Base-by-base conservation (phyloP, 148 eudicot genomes). In the Linanthus parryae region DNA sequence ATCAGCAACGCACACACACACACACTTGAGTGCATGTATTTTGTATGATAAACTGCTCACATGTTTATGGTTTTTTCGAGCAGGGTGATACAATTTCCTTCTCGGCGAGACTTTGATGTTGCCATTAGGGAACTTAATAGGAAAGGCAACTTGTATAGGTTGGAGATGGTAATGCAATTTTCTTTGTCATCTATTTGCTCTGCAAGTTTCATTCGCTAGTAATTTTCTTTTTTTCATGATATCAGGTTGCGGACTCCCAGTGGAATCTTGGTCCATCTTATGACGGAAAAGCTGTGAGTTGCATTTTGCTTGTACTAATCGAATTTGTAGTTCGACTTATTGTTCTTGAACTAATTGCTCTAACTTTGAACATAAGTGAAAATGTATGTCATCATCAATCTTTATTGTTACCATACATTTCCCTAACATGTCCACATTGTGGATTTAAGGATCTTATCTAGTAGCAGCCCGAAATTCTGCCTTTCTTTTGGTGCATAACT, bases 211-310 rank as follows among this genome's bases (percentile, higher is more conserved):
- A 21, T 19, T 58, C 25, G 8, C 41, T 2, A 48, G 39, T 31
- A 59, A 17, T 60, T 45, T 11, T 46, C 41, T 17, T 11, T 51
- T 64, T 59, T 51, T 44, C 52, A 40, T 37, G 21, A 25, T 80
- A 31, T 34, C 77, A 88, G 96, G 55, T 48, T 64, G 77, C 73
- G 58, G 74, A 64, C 25, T 26, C 57, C 22, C 28, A 41, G 26
- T 88, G 96, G 96, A 82, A 78, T 63, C 2, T 0, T 28, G 3
- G 46, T 39, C 17, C 46, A 53, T 64, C 83, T 39, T 75, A 65
- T 61, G 58, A 76, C 31, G 88, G 88, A 62, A 76, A 64, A 68
- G 62, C 69, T 59, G 96, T 88, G 73, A 84, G 96, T 62, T 37
- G 31, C 18, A 30, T n/a, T n/a, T n/a, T n/a, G n/a, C n/a, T n/a